Evolutionary conservation across 2,329 filamentous ascomycete species (phyloP), one percentile per base, ranked within the genome.

Genomic region (Fonsecaea nubica): DNA sequence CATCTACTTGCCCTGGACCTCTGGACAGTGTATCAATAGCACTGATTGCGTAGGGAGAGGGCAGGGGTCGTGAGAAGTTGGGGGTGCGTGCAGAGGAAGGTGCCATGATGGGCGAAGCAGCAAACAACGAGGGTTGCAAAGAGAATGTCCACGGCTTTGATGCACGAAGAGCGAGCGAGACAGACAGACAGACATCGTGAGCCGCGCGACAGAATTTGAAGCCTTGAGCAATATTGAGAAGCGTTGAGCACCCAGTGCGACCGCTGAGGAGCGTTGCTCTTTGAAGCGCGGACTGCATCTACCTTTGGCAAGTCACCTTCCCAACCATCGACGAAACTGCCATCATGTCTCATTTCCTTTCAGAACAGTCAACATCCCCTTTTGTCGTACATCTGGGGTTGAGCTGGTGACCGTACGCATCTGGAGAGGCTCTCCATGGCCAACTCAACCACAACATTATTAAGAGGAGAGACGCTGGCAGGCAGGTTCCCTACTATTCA

Each of bases 11-110:
- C 15, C 55, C 35, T 62, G 55, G 35, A 42, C n/a, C 40, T 58
- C 54, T 66, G n/a, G 35, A 50, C 33, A 64, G 36, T 35, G 62
- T 59, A 10, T 55, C 57, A 38, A 62, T 30, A 4, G 33, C 54
- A 32, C 45, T 40, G 30, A 56, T 59, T 9, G 58, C 38, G 40
- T 60, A 35, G 12, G 64, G 67, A 58, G 65, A 69, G 12, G 45
- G 58, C 36, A 68, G 57, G 3, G 65, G 63, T 48, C 66, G 64
- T 30, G 66, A 70, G 66, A 70, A 70, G 56, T 70, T 70, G 15
- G 63, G 68, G 36, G 61, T 65, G 18, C 40, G 38, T 9, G 65
- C 58, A 30, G 62, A 61, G 25, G 64, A 55, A 63, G 54, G 58
- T 30, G 67, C 53, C 67, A 67, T 69, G 55, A 32, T 69, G 60